Evolutionary conservation across 306 rosid genomes (phyloP).

Genomic region (Rosa multiflora): DNA sequence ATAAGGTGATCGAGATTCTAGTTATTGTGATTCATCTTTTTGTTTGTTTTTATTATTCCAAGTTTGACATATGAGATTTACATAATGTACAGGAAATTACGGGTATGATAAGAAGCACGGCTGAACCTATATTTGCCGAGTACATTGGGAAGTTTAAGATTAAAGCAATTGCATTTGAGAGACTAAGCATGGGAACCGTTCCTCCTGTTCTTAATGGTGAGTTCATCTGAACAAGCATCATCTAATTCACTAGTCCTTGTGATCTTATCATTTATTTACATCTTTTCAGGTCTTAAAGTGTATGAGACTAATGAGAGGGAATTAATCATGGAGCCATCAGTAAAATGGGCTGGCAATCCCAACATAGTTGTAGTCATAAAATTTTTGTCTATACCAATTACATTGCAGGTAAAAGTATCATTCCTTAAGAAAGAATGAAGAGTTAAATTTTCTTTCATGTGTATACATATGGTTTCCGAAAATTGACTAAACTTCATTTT

Average conservation of each 20-base stretch:
- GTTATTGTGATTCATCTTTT: neutral
- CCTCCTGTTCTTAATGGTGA: constrained; percentile 66
- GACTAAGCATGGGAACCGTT: constrained; percentile 59
- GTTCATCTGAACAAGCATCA: constrained; percentile 13
- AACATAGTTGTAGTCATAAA: constrained; percentile 59
- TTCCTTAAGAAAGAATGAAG: constrained; percentile 14
- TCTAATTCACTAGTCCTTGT: neutral
- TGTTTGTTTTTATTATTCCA: neutral
- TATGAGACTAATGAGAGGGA: constrained; percentile 77
- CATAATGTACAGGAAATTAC: constrained; percentile 45
- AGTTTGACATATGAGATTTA: neutral
- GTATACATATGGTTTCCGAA: constrained; percentile 19
- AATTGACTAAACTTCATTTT: constrained; percentile 34
- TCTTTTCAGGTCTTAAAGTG: constrained; percentile 64
- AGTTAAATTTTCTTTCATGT: constrained; percentile 6
- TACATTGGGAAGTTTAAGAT: constrained; percentile 70
- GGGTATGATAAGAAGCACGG: constrained; percentile 35
- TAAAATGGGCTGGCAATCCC: constrained; percentile 94
- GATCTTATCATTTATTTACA: constrained; percentile 1
- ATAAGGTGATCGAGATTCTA: constrained; percentile 42
- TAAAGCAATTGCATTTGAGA: constrained; percentile 54
- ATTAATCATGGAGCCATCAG: constrained; percentile 69
- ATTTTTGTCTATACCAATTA: constrained; percentile 51
- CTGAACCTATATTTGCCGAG: constrained; percentile 63
- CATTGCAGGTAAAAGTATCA: constrained; percentile 56